These are phyloP conservation scores for Pilasporangium apinafurcum DNA, from an alignment of 352 stramenopile genomes.

Conservation along the genomic window DNA sequence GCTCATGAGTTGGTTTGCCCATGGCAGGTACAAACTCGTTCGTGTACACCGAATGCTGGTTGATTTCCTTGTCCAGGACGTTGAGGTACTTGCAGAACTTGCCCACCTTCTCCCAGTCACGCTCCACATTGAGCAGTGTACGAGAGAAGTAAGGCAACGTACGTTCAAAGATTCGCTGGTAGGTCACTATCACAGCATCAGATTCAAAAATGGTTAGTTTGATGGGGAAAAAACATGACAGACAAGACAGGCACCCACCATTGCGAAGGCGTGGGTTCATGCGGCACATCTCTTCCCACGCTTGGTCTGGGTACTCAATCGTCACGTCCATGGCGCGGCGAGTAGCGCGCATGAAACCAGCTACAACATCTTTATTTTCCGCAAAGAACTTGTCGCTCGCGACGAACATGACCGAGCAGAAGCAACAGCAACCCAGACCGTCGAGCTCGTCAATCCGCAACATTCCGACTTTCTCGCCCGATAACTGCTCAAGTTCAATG, in stretches of 20 bases:
- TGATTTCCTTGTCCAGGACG: constrained; percentile 28
- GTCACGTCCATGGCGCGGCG: constrained; percentile 41
- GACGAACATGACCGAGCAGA: constrained; percentile 53
- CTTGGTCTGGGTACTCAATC: constrained; percentile 40
- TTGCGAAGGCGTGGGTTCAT: constrained; percentile 43
- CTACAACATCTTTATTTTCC: constrained; percentile 35
- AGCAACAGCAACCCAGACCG: constrained; percentile 41
- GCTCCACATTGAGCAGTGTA: constrained; percentile 38
- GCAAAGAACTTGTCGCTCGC: constrained; percentile 39
- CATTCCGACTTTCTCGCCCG: constrained; percentile 40
- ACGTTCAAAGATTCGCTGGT: constrained; percentile 45
- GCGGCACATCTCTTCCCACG: constrained; percentile 45
- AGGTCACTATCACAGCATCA: constrained; percentile 18
- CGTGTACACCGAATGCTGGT: constrained; percentile 50
- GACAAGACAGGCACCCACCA: constrained; percentile 8
- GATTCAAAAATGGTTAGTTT: not conserved
- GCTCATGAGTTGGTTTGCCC: constrained; percentile 31
- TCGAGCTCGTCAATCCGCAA: constrained; percentile 46
- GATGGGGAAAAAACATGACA: too few species aligned
- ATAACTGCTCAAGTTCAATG: constrained; percentile 41
- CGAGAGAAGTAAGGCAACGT: constrained; percentile 45
- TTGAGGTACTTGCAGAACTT: constrained; percentile 52
- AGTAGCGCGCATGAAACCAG: constrained; percentile 34
- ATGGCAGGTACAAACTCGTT: constrained; percentile 45
- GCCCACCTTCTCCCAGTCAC: constrained; percentile 49